Percentiles rank a stretch among this genome's conserved stretches.
These are phyloP conservation scores for Arthrobotrys conoides DNA, from an alignment of 2,329 filamentous ascomycete species.

Conservation along the genomic window DNA sequence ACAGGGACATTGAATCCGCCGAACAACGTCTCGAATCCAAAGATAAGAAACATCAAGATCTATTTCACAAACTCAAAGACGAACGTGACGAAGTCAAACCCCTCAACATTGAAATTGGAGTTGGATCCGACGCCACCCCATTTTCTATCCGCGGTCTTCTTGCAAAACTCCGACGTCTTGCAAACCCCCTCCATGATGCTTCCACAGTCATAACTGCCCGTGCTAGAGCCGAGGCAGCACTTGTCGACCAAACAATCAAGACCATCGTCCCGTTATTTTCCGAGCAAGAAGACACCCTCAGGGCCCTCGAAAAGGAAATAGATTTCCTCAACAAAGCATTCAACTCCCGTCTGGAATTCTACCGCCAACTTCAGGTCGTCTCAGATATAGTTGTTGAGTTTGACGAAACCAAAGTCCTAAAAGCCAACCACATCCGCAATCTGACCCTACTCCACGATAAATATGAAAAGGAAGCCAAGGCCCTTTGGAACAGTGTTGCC, in stretches of 20 bases:
- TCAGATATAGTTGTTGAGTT: conserved; percentile 87
- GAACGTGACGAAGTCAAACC: conserved; percentile 69
- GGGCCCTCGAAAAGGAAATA: conserved; percentile 66
- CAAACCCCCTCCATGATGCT: conserved; percentile 69
- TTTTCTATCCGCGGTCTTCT: conserved; percentile 73
- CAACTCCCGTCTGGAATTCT: conserved; percentile 90
- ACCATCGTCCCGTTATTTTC: conserved; percentile 72
- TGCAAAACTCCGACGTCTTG: conserved; percentile 73
- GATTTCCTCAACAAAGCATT: conserved; percentile 72
- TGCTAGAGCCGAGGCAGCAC: conserved; percentile 65
- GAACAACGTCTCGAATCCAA: conserved; percentile 74
- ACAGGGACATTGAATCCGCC: conserved; percentile 78
- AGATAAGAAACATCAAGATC: conserved; percentile 79
- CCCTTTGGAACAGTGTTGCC: conserved; percentile 30
- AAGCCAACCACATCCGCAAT: conserved; percentile 74
- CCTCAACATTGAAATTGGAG: conserved; percentile 59
- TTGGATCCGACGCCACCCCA: conserved; percentile 35
- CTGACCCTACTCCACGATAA: conserved; percentile 66
- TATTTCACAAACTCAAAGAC: conserved; percentile 71
- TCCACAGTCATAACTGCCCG: conserved; percentile 36
- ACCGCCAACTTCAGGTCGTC: conserved; percentile 89
- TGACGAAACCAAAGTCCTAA: conserved; percentile 71
- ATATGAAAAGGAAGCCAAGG: conserved; percentile 29
- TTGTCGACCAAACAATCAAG: conserved; percentile 76
- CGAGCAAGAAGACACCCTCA: conserved; percentile 71